These are phyloP conservation scores for Thalassiosira gravida DNA, from an alignment of 352 stramenopile species.

Conservation along the genomic window DNA sequence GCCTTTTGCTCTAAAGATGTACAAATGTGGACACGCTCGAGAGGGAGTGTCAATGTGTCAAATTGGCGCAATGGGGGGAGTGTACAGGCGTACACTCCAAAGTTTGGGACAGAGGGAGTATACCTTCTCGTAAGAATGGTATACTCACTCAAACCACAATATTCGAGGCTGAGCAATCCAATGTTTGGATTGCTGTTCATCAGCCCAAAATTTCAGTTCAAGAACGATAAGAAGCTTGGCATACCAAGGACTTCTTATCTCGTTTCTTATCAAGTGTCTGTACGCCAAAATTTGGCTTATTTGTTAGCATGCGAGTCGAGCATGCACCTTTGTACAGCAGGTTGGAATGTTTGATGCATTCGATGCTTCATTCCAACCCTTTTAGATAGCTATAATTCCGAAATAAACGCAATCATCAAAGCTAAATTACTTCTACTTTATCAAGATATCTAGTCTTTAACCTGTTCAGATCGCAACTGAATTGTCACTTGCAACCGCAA, in stretches of 20 bases:
- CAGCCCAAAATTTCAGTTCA: too few relatives aligned
- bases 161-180: background rate
- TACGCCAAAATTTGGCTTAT: too few relatives aligned
- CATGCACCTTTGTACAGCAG: background rate
- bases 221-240: too few relatives aligned
- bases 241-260: too few relatives aligned
- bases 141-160: background rate
- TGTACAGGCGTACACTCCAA: too few relatives aligned
- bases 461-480: background rate
- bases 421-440: too few relatives aligned
- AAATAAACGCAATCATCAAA: too few relatives aligned
- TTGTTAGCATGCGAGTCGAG: background rate
- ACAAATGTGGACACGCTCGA: background rate
- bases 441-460: too few relatives aligned
- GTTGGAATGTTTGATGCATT: background rate
- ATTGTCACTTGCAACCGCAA: background rate
- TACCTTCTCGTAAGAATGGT: too few relatives aligned
- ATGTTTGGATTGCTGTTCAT: background rate
- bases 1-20: background rate
- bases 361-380: background rate
- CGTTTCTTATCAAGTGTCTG: too few relatives aligned
- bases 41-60: background rate
- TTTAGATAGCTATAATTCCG: too few relatives aligned
- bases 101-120: background rate
- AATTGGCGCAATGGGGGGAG: background rate